Evolutionary conservation across 163 green algal genomes (phyloP).

Genomic region (Chloroidium sp.): DNA sequence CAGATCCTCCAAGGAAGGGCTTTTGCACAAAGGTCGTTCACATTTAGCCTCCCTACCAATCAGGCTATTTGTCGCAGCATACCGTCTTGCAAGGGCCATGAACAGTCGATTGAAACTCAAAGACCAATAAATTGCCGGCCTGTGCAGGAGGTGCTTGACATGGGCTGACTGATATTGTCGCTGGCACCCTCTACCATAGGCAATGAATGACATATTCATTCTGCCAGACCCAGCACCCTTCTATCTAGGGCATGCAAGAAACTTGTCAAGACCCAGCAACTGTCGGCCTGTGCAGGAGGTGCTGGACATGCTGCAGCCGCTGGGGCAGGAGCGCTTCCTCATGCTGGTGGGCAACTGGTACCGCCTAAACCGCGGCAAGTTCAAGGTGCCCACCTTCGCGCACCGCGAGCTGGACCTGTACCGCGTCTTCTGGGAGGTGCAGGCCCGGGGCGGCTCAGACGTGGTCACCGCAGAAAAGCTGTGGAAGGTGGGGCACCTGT

Average conservation of each 20-base stretch:
- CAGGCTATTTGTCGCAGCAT: too few relatives aligned
- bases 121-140: too few relatives aligned
- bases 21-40: too few relatives aligned
- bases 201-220: too few relatives aligned
- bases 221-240: too few relatives aligned
- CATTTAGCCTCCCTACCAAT: too few relatives aligned
- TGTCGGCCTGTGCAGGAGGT: conserved; percentile 12
- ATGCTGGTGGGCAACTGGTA: conserved; percentile 45
- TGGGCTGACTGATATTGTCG: background rate
- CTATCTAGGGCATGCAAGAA: too few relatives aligned
- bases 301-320: conserved; percentile 27
- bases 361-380: conserved; percentile 29
- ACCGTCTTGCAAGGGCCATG: too few relatives aligned
- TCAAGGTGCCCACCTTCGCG: conserved; percentile 60
- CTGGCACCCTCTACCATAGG: too few relatives aligned
- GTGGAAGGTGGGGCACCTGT: conserved; percentile 38
- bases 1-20: too few relatives aligned
- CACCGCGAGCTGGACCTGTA: conserved; percentile 52
- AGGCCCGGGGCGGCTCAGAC: conserved; percentile 49
- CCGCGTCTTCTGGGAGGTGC: conserved; percentile 51
- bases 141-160: conserved; percentile 26
- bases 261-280: too few relatives aligned
- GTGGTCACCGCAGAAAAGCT: conserved; percentile 47
- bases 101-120: too few relatives aligned
- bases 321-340: conserved; percentile 25